These are phyloP conservation scores for Termitomyces sp. DNA, from an alignment of 768 basidiomycete species.

Conservation along the genomic window DNA sequence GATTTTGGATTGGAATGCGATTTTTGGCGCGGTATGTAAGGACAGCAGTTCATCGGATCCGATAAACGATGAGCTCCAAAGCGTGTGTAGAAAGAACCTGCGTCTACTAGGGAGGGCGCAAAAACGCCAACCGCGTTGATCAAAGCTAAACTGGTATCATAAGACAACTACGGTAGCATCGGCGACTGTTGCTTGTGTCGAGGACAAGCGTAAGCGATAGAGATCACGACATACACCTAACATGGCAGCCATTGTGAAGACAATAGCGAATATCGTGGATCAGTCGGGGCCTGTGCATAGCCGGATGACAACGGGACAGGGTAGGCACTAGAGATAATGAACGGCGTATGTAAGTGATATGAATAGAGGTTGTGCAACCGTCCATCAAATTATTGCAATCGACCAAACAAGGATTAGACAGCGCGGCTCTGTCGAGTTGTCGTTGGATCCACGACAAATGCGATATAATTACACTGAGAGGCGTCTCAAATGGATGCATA, in stretches of 20 bases:
- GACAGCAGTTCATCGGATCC: background rate
- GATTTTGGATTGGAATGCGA: background rate
- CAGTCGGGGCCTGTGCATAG: background rate
- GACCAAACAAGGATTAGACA: background rate
- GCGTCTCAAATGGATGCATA: background rate
- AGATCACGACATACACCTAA: background rate
- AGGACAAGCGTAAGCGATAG: background rate
- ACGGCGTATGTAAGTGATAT: background rate
- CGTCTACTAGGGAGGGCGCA: background rate
- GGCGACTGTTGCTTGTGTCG: background rate
- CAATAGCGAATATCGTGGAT: background rate
- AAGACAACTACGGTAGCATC: background rate
- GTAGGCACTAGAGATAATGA: background rate
- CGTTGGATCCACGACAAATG: background rate
- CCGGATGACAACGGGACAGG: background rate
- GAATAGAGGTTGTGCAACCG: background rate
- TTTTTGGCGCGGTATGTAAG: background rate
- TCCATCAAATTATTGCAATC: background rate
- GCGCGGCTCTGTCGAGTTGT: background rate
- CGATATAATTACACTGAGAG: background rate
- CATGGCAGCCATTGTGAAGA: too few relatives aligned
- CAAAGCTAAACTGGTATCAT: background rate
- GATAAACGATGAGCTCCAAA: background rate
- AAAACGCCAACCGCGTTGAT: background rate
- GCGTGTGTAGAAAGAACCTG: too few relatives aligned